Percentiles rank a stretch among this genome's conserved stretches.
These are phyloP conservation scores for Saccharomycopsis sp. DNA, from an alignment of 805 yeast species.

Conservation along the genomic window DNA sequence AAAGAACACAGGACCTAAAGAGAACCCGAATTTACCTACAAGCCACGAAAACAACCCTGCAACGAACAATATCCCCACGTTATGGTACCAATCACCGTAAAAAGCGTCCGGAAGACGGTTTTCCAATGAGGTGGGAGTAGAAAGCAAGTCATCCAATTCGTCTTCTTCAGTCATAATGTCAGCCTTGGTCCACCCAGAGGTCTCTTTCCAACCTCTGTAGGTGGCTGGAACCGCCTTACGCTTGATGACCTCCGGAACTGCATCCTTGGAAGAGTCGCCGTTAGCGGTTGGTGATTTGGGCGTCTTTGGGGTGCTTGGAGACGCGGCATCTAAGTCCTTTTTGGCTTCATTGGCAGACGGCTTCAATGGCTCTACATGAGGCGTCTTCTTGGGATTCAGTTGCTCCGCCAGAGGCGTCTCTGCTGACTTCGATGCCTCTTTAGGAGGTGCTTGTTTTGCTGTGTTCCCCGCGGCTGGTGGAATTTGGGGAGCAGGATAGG, in stretches of 20 bases:
- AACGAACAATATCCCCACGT: slow-evolving; percentile 59
- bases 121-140: slow-evolving; percentile 69
- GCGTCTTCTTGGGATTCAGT: background rate
- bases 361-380: background rate
- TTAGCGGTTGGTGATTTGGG: background rate
- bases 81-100: slow-evolving; percentile 97
- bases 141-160: slow-evolving; percentile 61
- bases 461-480: no score
- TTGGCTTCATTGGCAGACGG: background rate
- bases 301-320: background rate
- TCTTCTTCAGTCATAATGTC: slow-evolving; percentile 62
- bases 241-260: slow-evolving; percentile 24
- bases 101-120: slow-evolving; percentile 63
- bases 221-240: slow-evolving; percentile 56
- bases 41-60: slow-evolving; percentile 73
- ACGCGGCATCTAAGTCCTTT: background rate
- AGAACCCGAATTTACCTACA: slow-evolving; percentile 68
- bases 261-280: background rate
- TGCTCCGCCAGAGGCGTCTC: no score
- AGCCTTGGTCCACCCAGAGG: slow-evolving; percentile 75
- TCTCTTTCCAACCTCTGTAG: slow-evolving; percentile 90
- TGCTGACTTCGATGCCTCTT: no score
- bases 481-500: background rate
- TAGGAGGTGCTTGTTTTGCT: no score
- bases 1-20: slow-evolving; percentile 75